Conservation (phyloP, 805 yeast species). For the Kuraishia capsulata region DNA sequence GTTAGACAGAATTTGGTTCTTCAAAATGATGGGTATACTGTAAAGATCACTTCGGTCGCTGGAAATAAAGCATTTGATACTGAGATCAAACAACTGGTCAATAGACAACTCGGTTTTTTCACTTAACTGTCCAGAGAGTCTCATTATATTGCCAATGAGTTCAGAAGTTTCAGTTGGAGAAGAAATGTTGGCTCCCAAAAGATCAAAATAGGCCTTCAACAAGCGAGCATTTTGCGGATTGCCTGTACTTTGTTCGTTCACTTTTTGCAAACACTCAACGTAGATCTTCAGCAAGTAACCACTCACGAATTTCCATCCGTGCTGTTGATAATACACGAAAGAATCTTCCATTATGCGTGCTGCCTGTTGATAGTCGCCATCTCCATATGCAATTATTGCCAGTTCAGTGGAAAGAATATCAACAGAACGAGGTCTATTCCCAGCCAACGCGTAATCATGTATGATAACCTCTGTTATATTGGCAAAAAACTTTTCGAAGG, state of each 20-base stretch:
- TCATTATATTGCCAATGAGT: constrained; percentile 10
- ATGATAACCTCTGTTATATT: constrained; percentile 48
- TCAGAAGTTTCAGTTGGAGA: constrained; percentile 9
- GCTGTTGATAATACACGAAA: constrained; percentile 53
- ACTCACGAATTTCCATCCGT: constrained; percentile 74
- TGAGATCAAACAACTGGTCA: constrained; percentile 25
- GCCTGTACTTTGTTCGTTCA: constrained; percentile 11
- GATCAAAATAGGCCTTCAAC: constrained; percentile 29
- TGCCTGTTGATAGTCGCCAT: constrained; percentile 49
- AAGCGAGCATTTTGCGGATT: constrained; percentile 11
- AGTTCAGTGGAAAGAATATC: constrained; percentile 72
- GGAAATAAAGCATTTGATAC: constrained; percentile 26
- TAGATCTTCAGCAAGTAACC: constrained; percentile 56
- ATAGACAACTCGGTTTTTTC: constrained; percentile 6
- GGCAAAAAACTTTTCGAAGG: constrained; percentile 34
- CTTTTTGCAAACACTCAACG: constrained; percentile 54
- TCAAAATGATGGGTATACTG: constrained; percentile 23
- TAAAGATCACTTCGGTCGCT: constrained; percentile 27
- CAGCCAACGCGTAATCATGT: constrained; percentile 39
- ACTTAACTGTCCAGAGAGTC: constrained; percentile 5
- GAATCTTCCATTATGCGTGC: constrained; percentile 56
- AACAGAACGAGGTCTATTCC: constrained; percentile 50
- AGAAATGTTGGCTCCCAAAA: constrained; percentile 20
- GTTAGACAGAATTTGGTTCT: constrained; percentile 15
- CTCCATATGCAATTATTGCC: constrained; percentile 58